A percentile compares a stretch with the other conserved stretches of the same genome.
Evolutionary conservation across 805 yeast species (phyloP).

Genomic region (Yarrowia sp.): DNA sequence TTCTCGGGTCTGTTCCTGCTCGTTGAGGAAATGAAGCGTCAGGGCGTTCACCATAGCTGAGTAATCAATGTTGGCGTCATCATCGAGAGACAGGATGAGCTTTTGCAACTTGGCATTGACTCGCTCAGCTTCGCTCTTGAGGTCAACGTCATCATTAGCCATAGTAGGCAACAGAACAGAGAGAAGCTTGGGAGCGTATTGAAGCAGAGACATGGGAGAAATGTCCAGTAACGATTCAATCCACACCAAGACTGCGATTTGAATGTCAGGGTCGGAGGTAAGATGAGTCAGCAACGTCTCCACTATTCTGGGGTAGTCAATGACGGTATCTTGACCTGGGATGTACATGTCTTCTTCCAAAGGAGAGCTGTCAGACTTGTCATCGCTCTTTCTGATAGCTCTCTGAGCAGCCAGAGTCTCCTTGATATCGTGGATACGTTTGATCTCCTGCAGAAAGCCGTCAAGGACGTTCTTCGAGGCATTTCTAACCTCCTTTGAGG

Average conservation of each 20-base stretch:
- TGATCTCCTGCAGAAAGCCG: conserved; percentile 78
- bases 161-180: conserved; percentile 70
- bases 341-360: conserved; percentile 64
- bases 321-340: conserved; percentile 80
- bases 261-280: conserved; percentile 75
- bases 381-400: conserved; percentile 42
- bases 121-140: conserved; percentile 61
- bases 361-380: conserved; percentile 44
- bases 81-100: conserved; percentile 57
- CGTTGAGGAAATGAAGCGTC: conserved; percentile 72
- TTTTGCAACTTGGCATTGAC: conserved; percentile 66
- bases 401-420: conserved; percentile 46
- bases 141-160: conserved; percentile 58
- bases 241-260: conserved; percentile 83
- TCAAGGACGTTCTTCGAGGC: conserved; percentile 82
- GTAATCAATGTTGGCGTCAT: conserved; percentile 53
- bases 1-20: conserved; percentile 79
- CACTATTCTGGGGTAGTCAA: conserved; percentile 81
- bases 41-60: conserved; percentile 72
- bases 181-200: conserved; percentile 75
- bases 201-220: conserved; percentile 76
- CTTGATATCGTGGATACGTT: conserved; percentile 74
- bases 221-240: conserved; percentile 72
- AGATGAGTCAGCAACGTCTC: conserved; percentile 82
- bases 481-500: conserved; percentile 84